Evolutionary conservation across 2,329 filamentous ascomycete genomes (phyloP), one percentile per base, ranked within the genome.

Genomic region (Metarhizium sp.): DNA sequence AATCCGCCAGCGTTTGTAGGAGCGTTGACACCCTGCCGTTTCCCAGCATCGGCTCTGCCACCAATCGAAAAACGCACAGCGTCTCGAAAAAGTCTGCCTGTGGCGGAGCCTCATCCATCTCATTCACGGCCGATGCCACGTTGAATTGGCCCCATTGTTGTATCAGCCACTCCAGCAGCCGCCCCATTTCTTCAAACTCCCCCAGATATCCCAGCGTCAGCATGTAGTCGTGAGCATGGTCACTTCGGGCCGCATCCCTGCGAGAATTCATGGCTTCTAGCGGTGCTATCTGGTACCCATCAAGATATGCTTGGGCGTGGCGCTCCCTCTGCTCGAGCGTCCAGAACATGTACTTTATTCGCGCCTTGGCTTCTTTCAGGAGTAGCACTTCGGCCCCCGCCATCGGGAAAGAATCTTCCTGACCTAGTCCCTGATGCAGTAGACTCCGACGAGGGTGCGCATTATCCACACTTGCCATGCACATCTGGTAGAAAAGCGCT

Each of bases 201-300:
- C 78, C 78, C n/a, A 83, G 67, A 53, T 79, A 76, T 1, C 80
- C 86, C 25, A 90, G 71, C 1, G 81, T 76, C 50, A 84, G 77
- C 65, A 90, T 76, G 64, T 88, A 87, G 2, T 74, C 71, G 61
- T 87, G 81, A 1, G 63, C 68, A 14, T 70, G 60, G 82, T 64
- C 61, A 6, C 66, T 67, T 55, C 63, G 60, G 43, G 70, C 65
- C 2, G 66, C 64, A 55, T 73, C 71, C 52, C 57, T 60, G 7
- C 71, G 63, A 32, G 62, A 62, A 45, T 62, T 60, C 65, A 72
- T 67, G 10, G 62, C 60, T 10, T 72, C 70, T n/a, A 71, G 59
- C 6, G 62, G 59, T 11, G 66, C 58, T n/a, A 70, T 55, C 6
- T 63, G 56, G n/a, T 58, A 58, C 4, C 47, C 46, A 3, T 59